These are phyloP conservation scores for Ligustrum vulgare DNA, from an alignment of 257 asterid species.

Conservation along the genomic window DNA sequence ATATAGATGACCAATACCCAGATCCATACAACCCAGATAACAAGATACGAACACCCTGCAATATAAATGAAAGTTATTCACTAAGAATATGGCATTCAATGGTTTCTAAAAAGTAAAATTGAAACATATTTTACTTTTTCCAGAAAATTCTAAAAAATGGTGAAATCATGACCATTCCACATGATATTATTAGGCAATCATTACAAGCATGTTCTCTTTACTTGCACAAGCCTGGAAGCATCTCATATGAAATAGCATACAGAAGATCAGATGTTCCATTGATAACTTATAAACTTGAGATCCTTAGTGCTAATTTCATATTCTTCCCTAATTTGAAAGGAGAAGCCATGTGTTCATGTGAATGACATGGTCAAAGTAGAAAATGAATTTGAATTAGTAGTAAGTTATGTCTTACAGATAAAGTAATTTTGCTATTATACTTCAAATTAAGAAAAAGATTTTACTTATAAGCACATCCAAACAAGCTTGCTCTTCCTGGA, in stretches of 20 bases:
- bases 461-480: too few species aligned
- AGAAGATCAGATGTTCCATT: too few species aligned
- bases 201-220: background rate
- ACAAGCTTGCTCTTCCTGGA: conserved; percentile 37
- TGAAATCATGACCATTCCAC: background rate
- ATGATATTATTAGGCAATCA: background rate
- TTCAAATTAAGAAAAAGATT: too few species aligned
- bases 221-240: background rate
- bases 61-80: background rate
- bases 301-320: too few species aligned
- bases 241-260: background rate
- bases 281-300: too few species aligned
- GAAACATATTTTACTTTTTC: background rate
- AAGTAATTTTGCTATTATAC: too few species aligned
- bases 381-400: too few species aligned
- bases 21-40: conserved; percentile 81
- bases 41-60: conserved; percentile 83
- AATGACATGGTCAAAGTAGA: too few species aligned
- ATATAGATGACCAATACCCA: conserved; percentile 79
- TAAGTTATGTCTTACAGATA: too few species aligned
- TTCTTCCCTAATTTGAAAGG: too few species aligned
- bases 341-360: too few species aligned
- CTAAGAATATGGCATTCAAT: background rate
- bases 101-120: conserved; percentile 19
- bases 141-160: background rate